Evolutionary conservation across 192 early-diverging fungal species (phyloP), one percentile per base, ranked within the genome.

Genomic region (Mortierella claussenii): DNA sequence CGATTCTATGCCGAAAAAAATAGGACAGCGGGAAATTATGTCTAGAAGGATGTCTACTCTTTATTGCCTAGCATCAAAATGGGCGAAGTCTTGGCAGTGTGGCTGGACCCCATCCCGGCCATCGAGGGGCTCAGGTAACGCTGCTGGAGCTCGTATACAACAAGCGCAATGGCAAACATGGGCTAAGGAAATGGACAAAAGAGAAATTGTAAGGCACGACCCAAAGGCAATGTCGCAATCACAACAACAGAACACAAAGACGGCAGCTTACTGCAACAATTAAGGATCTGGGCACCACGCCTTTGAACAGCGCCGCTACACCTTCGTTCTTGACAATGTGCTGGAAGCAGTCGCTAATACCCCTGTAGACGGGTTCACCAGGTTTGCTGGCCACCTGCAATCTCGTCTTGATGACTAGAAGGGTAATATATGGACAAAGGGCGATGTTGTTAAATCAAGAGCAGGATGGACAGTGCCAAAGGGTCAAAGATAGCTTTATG

Each of bases 111-210:
- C n/a, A 67, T 18, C 21, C 55, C 63, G 7, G 40, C 17, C 3
- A 26, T 23, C 1, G 59, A 59, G 13, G 73, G 58, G 21, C 44
- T 51, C 23, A 85, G 47, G 46, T 66, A 78, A 8, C 81, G 60
- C 59, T 91, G 90, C 80, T 91, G 90, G 59, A 88, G 66, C 56
- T 91, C 90, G 66, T 91, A 91, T 43, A 89, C 87, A 67, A 87
- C 74, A 63, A 91, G 62, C 20, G 84, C 86, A 36, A 89, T 87
- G 13, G 85, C 80, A 78, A 86, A 89, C 79, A 89, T 75, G 55
- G 88, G 85, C 13, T 76, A 67, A 31, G 34, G 36, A 40, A 36
- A 33, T 7, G 28, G 27, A 12, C 28, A 20, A 13, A 33, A n/a
- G n/a, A n/a, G n/a, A n/a, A n/a, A n/a, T n/a, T n/a, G n/a, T n/a